Percentiles rank a stretch among this genome's conserved stretches.
phyloP scores from a whole-genome alignment of 345 rosid genomes.

The Excoecaria cochinchinensis region DNA sequence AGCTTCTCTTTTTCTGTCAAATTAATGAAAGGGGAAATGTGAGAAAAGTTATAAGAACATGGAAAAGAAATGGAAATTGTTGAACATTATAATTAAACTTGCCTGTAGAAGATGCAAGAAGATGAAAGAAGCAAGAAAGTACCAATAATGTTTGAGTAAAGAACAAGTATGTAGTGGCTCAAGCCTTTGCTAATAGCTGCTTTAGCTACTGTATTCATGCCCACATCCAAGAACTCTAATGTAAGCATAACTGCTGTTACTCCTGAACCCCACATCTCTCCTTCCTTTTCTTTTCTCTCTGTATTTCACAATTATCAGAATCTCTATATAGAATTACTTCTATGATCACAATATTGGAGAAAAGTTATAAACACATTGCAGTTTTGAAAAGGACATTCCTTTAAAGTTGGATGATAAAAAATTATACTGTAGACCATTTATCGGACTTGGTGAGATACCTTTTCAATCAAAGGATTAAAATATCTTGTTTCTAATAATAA shows the following conservation, averaged over 20 bases:
- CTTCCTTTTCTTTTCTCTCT: neutral
- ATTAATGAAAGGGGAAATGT: neutral
- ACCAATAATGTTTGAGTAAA: slow-evolving; percentile 32
- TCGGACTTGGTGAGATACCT: neutral
- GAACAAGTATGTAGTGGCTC: slow-evolving; percentile 31
- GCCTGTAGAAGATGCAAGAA: slow-evolving; percentile 35
- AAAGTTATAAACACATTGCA: no score
- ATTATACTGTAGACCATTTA: neutral
- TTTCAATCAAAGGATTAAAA: neutral
- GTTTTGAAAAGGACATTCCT: no score
- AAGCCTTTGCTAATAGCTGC: slow-evolving; percentile 36
- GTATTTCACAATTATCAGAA: neutral
- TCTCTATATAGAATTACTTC: no score
- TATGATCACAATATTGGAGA: no score
- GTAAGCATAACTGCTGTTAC: slow-evolving; percentile 30
- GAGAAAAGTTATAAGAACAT: neutral
- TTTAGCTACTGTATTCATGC: slow-evolving; percentile 31
- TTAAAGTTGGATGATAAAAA: neutral
- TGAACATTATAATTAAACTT: neutral
- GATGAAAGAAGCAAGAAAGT: slow-evolving; percentile 32
- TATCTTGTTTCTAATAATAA: no score
- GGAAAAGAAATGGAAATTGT: neutral
- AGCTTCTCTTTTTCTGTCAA: slow-evolving; percentile 26
- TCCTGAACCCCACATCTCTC: slow-evolving; percentile 14
- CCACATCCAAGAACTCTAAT: slow-evolving; percentile 37